Base-by-base conservation (phyloP, 257 asterid genomes). In the Nicotiana tomentosiformis region DNA sequence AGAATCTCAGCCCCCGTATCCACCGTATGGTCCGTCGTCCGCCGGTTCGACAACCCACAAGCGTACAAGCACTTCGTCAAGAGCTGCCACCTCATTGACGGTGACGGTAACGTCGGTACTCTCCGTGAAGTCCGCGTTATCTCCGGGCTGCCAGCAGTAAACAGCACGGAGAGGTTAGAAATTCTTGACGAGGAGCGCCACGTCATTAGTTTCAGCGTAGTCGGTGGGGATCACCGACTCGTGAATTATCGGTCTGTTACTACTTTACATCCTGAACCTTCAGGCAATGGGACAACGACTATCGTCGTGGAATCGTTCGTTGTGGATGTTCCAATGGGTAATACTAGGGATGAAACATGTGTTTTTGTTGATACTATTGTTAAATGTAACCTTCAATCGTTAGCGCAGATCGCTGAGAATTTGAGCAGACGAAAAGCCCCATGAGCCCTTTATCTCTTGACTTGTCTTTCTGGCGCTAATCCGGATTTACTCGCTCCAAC, bases 311-410 rank as follows among this genome's bases (percentile, higher is more conserved):
- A 80, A 17, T 80, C 83, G 1, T 80, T 46, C 65, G 77, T 80
- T 65, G 83, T 80, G 11, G 83, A 80, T 68, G 30, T 80, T 14
- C 83, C 83, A n/a, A 66, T 26, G 11, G 84, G 77, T 10, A 82
- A 82, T 43, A 82, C 81, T 60, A 37, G 5, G 23, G 84, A 82
- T 18, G 84, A 82, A 0, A 72, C 84, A 0, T 68, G 84, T 43
- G 46, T 76, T 39, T 82, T 82, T 61, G 84, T 82, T 58, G 84
- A 7, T 46, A 82, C 84, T 29, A 82, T 82, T 58, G 84, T 82
- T 0, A 82, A 82, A 37, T 82, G 84, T 82, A 82, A 82, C 80
- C 81, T 82, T 3, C 84, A 5, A 17, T 82, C 81, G 4, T 37
- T 82, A 5, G 80, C 70, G 3, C 74, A 82, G 55, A 82, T 82